Conservation (phyloP, 495 filamentous ascomycete genomes). For the Ascodesmis nigricans region DNA sequence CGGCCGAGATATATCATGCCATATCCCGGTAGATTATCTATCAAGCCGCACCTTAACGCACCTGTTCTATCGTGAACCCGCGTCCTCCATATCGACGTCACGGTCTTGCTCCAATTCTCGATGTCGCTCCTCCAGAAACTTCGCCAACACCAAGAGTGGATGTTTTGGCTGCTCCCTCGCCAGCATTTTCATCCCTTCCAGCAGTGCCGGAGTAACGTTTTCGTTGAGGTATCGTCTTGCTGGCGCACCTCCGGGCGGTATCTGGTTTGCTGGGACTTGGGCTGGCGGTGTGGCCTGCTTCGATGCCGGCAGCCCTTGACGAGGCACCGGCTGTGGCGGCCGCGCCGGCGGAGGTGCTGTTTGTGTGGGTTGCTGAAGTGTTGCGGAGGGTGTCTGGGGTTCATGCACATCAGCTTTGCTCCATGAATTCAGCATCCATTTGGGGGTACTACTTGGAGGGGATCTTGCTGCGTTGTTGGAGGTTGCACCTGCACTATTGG, state of each 20-base stretch:
- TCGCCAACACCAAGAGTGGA: slow-evolving; percentile 63
- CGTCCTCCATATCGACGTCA: slow-evolving; percentile 14
- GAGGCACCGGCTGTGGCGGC: slow-evolving; percentile 31
- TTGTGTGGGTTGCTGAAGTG: too few species aligned
- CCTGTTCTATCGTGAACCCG: slow-evolving; percentile 1
- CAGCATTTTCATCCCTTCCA: slow-evolving; percentile 83
- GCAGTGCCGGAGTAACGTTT: slow-evolving; percentile 58
- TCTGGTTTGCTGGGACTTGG: slow-evolving; percentile 30
- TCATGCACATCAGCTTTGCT: slow-evolving; percentile 20
- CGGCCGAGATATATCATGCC: too few species aligned
- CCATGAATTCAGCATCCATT: too few species aligned
- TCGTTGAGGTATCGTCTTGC: slow-evolving; percentile 74
- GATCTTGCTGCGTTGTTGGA: too few species aligned
- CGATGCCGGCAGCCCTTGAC: too few species aligned
- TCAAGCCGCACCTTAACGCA: too few species aligned
- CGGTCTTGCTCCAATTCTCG: slow-evolving; percentile 42
- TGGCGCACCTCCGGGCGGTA: slow-evolving; percentile 52
- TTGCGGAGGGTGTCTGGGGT: slow-evolving; percentile 10
- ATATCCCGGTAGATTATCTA: too few species aligned
- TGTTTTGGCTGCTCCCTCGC: slow-evolving; percentile 67
- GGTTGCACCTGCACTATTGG: too few species aligned
- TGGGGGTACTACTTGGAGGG: too few species aligned
- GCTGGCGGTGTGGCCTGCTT: slow-evolving; percentile 24
- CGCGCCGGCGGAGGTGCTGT: slow-evolving; percentile 25
- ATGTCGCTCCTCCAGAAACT: slow-evolving; percentile 65